phyloP scores from a whole-genome alignment of 176 grass and related monocot genomes.

The Hyparrhenia diplandra region DNA sequence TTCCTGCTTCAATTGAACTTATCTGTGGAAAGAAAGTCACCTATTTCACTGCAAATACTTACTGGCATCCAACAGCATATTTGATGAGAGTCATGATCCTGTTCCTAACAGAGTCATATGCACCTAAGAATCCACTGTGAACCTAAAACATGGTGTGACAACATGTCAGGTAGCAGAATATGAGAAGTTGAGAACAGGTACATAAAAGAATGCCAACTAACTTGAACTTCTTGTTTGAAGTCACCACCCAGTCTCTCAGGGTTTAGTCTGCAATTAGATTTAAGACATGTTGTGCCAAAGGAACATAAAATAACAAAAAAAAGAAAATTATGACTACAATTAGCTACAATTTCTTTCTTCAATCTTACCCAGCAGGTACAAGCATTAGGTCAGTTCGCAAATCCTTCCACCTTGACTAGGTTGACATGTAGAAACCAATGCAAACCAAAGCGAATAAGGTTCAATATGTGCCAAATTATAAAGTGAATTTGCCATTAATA shows the following conservation, averaged over 20 bases:
- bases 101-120: slow-evolving; percentile 92
- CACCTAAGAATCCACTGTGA: slow-evolving; percentile 93
- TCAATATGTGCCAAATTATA: background rate
- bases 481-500: slow-evolving; percentile 4
- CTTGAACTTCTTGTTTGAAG: slow-evolving; percentile 90
- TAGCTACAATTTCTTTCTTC: background rate
- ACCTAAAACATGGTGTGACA: slow-evolving; percentile 57
- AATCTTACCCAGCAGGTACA: slow-evolving; percentile 73
- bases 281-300: slow-evolving; percentile 22
- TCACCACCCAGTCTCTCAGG: slow-evolving; percentile 87
- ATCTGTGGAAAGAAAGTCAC: background rate
- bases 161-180: slow-evolving; percentile 12
- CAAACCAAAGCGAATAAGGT: slow-evolving; percentile 24
- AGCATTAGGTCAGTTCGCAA: slow-evolving; percentile 89
- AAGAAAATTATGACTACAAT: background rate
- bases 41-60: slow-evolving; percentile 37
- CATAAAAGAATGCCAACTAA: slow-evolving; percentile 42
- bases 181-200: slow-evolving; percentile 1
- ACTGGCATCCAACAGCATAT: slow-evolving; percentile 54
- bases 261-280: slow-evolving; percentile 65
- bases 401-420: slow-evolving; percentile 94
- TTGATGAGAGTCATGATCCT: slow-evolving; percentile 71
- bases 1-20: background rate
- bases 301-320: background rate
- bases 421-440: slow-evolving; percentile 12